phyloP scores from a whole-genome alignment of 441 rosid species.

The Capsella rubella region DNA sequence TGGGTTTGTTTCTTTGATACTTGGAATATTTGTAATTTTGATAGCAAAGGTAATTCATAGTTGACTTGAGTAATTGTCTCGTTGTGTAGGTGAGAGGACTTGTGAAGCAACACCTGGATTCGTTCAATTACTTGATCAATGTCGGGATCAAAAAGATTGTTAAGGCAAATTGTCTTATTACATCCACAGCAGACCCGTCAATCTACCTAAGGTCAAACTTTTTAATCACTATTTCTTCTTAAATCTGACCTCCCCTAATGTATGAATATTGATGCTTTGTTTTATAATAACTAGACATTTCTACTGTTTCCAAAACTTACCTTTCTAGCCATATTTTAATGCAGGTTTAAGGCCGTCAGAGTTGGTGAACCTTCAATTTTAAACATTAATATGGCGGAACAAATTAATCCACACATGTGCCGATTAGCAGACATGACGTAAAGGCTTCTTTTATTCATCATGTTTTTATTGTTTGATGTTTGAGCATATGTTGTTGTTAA shows the following conservation, averaged over 20 bases:
- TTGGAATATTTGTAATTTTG: background rate
- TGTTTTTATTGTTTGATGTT: conserved; percentile 16
- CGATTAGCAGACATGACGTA: conserved; percentile 91
- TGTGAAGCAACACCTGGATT: conserved; percentile 95
- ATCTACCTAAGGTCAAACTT: conserved; percentile 67
- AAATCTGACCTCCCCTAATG: background rate
- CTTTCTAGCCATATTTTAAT: conserved; percentile 12
- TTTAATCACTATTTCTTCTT: background rate
- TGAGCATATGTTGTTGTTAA: conserved; percentile 5
- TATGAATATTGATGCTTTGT: conserved; percentile 7
- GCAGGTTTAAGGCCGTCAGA: conserved; percentile 79
- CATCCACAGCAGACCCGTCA: conserved; percentile 56
- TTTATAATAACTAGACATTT: background rate
- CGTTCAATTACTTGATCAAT: conserved; percentile 82
- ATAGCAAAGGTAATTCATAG: background rate
- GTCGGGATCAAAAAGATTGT: conserved; percentile 89
- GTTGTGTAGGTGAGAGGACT: conserved; percentile 77
- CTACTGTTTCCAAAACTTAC: background rate
- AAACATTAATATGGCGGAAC: conserved; percentile 44
- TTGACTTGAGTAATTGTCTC: conserved; percentile 23
- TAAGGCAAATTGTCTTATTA: conserved; percentile 72
- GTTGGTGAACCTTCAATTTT: conserved; percentile 70
- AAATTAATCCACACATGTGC: conserved; percentile 77
- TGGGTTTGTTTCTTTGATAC: background rate
- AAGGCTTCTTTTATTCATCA: conserved; percentile 32